Evolutionary conservation across 305 asterid genomes (phyloP), one percentile per base, ranked within the genome.

Genomic region (Salvia sclarea): DNA sequence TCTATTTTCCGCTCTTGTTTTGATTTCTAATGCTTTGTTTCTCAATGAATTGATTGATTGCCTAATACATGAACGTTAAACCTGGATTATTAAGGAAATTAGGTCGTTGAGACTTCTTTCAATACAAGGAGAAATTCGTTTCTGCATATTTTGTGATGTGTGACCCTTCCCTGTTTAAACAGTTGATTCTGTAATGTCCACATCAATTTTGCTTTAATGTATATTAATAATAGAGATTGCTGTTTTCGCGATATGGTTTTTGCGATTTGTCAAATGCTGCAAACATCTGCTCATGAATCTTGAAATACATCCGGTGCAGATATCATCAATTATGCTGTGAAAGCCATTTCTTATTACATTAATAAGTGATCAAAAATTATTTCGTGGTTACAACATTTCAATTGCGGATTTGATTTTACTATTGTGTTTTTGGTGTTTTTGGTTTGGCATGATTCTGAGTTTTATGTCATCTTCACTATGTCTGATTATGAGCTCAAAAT

Each of bases 21-120:
- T 8, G 1, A 22, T 43, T 14, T 13, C 11, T 17, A 33, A 20
- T 18, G 24, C 2, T 41, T 65, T 40, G 12, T 22, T 65, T 60
- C 9, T 25, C 8, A 30, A 6, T 37, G 57, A 64, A 73, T 78
- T 49, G 25, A 63, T 68, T 66, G n/a, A n/a, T n/a, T n/a, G 11
- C 31, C 60, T 18, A 62, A 41, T 44, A 20, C 1, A 3, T 47
- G 61, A 41, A 58, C 20, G 33, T 68, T 55, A 37, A 73, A 45
- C 58, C 21, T 56, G 64, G 66, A 76, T 62, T 35, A 54, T 44
- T 31, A 6, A 41, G 48, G 14, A 40, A 47, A 64, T 11, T 56
- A 4, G 70, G 63, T 73, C 50, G 20, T 68, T 31, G n/a, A 7
- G 4, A 21, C 55, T 24, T 31, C 12, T 30, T 49, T 11, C 14